A percentile compares a stretch with the other conserved stretches of the same genome.
These are phyloP conservation scores for Spinacia oleracea DNA, from an alignment of 179 eudicot genomes.

Conservation along the genomic window DNA sequence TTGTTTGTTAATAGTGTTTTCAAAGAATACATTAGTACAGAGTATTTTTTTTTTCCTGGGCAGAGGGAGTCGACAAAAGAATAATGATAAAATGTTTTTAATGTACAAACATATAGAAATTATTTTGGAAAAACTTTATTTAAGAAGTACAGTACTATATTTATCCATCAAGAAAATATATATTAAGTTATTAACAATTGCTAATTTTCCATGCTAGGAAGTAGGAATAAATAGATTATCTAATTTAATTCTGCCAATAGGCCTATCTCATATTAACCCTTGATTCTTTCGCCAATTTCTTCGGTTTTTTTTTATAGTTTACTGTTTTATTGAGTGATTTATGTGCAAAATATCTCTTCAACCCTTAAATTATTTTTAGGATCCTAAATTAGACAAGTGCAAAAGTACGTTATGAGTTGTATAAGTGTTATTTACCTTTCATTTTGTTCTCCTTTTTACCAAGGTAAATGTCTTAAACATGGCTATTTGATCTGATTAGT, in stretches of 20 bases:
- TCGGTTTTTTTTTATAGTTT: neutral
- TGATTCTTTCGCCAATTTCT: slow-evolving; percentile 5
- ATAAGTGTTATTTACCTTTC: slow-evolving; percentile 9
- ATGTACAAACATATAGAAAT: no score
- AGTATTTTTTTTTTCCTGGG: no score
- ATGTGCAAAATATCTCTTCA: neutral
- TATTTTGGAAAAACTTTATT: no score
- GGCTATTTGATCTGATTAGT: slow-evolving; percentile 11
- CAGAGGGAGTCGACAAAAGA: no score
- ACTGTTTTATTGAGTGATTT: slow-evolving; percentile 3
- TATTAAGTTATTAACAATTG: no score
- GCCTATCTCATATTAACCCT: neutral
- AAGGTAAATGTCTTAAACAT: slow-evolving; percentile 7
- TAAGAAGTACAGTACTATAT: no score
- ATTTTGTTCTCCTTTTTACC: slow-evolving; percentile 11
- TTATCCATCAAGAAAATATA: no score
- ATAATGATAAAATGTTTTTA: no score
- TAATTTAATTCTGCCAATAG: neutral
- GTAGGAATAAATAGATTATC: neutral
- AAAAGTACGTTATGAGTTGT: slow-evolving; percentile 21
- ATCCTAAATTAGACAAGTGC: slow-evolving; percentile 21
- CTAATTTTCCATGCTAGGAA: neutral
- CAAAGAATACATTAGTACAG: no score
- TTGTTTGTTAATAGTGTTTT: no score
- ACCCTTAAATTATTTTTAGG: neutral